Evolutionary conservation across 164 flowering plant genomes (phyloP), one percentile per base, ranked within the genome.

Genomic region (Dillenia suffruticosa): DNA sequence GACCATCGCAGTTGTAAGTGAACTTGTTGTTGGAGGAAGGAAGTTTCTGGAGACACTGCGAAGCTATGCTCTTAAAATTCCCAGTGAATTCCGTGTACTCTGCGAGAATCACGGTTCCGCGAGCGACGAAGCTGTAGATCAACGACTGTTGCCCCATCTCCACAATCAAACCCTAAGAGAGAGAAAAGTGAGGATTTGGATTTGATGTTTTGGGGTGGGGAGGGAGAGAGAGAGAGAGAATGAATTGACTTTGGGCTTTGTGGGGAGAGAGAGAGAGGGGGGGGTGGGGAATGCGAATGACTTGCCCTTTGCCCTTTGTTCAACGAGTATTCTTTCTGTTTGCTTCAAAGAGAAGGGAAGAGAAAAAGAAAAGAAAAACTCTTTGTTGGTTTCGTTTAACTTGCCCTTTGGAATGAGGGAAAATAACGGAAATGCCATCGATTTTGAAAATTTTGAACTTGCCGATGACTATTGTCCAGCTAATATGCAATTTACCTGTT

Each of bases 41-140:
- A 15, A 86, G 85, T 52, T 86, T 84, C 58, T 84, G 87, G 53
- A 86, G 88, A 71, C 91, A 86, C 75, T 84, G 87, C 43, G 83
- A 64, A 7, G 91, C 91, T 47, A 83, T 77, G 53, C 69, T 62
- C 49, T 80, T 82, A 79, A 86, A 86, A 72, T 84, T 82, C 1
- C 91, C 91, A 17, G 77, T 71, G 72, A 85, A 83, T 46, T 83
- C 88, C 32, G 90, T 83, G 73, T 66, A 82, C 65, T 85, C 90
- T 0, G 85, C 80, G 40, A 85, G 69, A 15, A 82, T 70, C 61
- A 81, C 82, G 49, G 88, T 83, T 16, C 87, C 87, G 7, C 87
- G 68, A 11, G 87, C 84, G 47, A 83, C 87, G 70, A 83, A 79
- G 68, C 83, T 76, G 76, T 83, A 85, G 76, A 85, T 84, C 80